phyloP scores from a whole-genome alignment of 225 moss, liverwort and hornwort genomes.

The Physcomitrium patens region DNA sequence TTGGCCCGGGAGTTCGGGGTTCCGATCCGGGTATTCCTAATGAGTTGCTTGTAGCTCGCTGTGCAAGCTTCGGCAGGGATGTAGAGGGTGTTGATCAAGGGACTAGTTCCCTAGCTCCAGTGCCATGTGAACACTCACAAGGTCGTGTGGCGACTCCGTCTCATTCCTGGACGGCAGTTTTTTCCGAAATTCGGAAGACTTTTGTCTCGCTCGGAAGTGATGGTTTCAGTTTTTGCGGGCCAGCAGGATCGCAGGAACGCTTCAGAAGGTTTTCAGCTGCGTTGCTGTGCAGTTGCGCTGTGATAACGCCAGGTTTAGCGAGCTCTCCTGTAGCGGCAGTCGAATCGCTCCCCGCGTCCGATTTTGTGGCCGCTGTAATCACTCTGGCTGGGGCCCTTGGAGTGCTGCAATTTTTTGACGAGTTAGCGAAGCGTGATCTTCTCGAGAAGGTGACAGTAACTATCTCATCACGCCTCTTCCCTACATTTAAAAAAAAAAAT shows the following conservation, averaged over 20 bases:
- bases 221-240: not conserved
- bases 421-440: slow-evolving; percentile 70
- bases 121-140: not conserved
- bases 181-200: not conserved
- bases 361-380: slow-evolving; percentile 51
- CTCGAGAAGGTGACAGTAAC: slow-evolving; percentile 58
- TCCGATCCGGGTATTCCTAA: not conserved
- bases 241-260: not conserved
- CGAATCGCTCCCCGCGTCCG: slow-evolving; percentile 39
- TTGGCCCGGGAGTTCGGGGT: not conserved
- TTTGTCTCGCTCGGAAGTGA: not conserved
- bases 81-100: not conserved
- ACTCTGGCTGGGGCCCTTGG: slow-evolving; percentile 66
- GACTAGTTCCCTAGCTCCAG: not conserved
- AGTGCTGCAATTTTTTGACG: slow-evolving; percentile 72
- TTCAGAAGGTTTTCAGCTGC: slow-evolving; percentile 29
- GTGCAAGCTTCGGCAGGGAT: not conserved
- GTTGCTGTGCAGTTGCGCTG: slow-evolving; percentile 39
- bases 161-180: slow-evolving; percentile 1
- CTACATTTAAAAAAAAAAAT: too few species aligned
- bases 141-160: not conserved
- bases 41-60: not conserved
- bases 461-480: not conserved
- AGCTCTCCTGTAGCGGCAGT: slow-evolving; percentile 9
- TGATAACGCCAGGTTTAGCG: slow-evolving; percentile 40